Evolutionary conservation across 2,329 filamentous ascomycete species (phyloP), one percentile per base, ranked within the genome.

Genomic region (Epichloe amarillans): DNA sequence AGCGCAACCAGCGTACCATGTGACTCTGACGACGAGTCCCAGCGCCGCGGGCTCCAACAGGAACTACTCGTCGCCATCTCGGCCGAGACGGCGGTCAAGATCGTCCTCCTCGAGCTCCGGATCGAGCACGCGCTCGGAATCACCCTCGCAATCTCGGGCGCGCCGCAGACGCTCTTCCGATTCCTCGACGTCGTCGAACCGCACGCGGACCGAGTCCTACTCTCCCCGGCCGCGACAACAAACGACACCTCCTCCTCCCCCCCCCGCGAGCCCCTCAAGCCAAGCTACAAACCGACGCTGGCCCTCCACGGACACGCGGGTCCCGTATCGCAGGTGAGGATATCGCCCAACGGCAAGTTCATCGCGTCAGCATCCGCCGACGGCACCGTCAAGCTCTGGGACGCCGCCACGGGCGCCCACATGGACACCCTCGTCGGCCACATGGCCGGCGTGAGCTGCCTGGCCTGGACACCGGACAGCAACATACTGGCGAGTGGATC

Each of bases 391-490:
- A 95, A 93, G 67, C 83, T 97, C 53, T 98, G 93, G 90, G 82
- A 90, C 63, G 82, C 87, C 1, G 66, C 69, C 0, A 90, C 85
- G 0, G 91, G 90, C 46, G 77, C 76, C 51, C 83, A 93, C 54
- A 80, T 91, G 64, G 86, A 95, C 61, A 95, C 88, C 0, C 80
- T 98, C 23, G 86, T 95, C 61, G 93, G 90, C 6, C 93, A 98
- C 69, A 79, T 96, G 63, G 90, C 91, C 0, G 93, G 93, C 54
- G 82, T 98, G 17, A 95, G 87, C 35, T 91, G 89, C 39, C 77
- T 98, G 46, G 84, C 90, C n/a, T 98, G 93, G 93, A 84, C 84
- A 53, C 90, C 91, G 0, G 89, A 97, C 65, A 88, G 85, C 54
- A 83, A 83, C 58, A 88, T 86, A 3, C 76, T 98, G 45, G 93